Evolutionary conservation across 2,329 filamentous ascomycete genomes (phyloP).

Genomic region (Hypoxylon rubiginosum): DNA sequence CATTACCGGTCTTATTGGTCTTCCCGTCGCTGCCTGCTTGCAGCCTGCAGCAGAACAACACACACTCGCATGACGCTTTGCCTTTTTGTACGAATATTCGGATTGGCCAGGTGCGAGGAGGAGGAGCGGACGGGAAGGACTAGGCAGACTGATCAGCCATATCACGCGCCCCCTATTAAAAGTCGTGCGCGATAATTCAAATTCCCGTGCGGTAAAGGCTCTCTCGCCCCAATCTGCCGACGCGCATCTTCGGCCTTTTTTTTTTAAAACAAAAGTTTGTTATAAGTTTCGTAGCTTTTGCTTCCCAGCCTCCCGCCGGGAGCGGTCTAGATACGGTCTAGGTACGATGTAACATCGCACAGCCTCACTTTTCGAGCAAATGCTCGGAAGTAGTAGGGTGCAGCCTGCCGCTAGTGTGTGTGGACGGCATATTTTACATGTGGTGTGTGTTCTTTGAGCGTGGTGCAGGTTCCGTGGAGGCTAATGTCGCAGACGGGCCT

Average conservation of each 20-base stretch:
- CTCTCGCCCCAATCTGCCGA: background rate
- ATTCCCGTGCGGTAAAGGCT: background rate
- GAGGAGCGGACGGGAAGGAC: conserved; percentile 3
- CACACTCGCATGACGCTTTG: conserved; percentile 35
- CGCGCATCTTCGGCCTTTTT: conserved; percentile 2
- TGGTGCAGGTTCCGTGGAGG: background rate
- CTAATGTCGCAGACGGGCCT: background rate
- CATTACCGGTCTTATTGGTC: conserved; percentile 20
- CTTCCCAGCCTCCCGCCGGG: background rate
- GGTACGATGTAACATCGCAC: conserved; percentile 15
- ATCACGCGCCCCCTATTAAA: conserved; percentile 1
- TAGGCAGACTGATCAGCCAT: conserved; percentile 12
- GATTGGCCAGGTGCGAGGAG: conserved; percentile 26
- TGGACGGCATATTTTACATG: conserved; percentile 1
- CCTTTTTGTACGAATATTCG: conserved; percentile 6
- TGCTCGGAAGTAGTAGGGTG: conserved; percentile 1
- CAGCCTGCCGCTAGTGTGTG: conserved; percentile 11
- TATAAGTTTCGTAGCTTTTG: conserved; percentile 1
- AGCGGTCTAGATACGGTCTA: conserved; percentile 1
- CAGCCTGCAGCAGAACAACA: conserved; percentile 38
- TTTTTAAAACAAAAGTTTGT: conserved; percentile 1
- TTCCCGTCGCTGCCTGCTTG: conserved; percentile 11
- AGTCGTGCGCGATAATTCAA: background rate
- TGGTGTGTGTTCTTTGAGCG: background rate
- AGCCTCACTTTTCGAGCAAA: conserved; percentile 17